Conservation (phyloP, 1,284 basidiomycete genomes). For the Cutaneotrichosporon arboriforme region DNA sequence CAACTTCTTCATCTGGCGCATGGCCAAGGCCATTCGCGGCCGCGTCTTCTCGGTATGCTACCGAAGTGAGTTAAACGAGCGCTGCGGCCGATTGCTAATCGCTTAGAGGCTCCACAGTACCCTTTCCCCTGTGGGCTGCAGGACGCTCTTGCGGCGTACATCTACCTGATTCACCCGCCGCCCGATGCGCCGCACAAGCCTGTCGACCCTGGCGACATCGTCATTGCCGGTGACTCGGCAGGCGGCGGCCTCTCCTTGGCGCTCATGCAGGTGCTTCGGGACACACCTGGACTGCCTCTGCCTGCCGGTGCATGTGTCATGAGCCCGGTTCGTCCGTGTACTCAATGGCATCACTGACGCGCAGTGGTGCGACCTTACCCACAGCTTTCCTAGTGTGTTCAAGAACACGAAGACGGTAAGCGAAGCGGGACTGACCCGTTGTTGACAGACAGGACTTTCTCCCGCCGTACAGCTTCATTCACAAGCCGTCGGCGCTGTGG, state of each 20-base stretch:
- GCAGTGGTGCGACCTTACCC: slow-evolving; percentile 70
- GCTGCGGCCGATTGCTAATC: background rate
- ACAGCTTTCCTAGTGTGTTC: slow-evolving; percentile 82
- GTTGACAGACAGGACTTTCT: slow-evolving; percentile 60
- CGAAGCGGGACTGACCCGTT: slow-evolving; percentile 1
- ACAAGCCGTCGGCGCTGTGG: slow-evolving; percentile 82
- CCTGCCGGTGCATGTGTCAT: slow-evolving; percentile 82
- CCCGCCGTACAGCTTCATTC: slow-evolving; percentile 49
- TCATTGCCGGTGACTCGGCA: slow-evolving; percentile 84
- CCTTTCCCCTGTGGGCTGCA: slow-evolving; percentile 94
- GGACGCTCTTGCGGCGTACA: slow-evolving; percentile 75
- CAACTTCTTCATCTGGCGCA: slow-evolving; percentile 73
- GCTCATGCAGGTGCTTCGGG: slow-evolving; percentile 85
- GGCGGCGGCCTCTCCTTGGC: slow-evolving; percentile 84
- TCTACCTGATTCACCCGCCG: slow-evolving; percentile 68
- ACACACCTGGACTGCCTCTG: slow-evolving; percentile 64
- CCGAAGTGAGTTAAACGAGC: slow-evolving; percentile 48
- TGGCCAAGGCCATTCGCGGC: slow-evolving; percentile 83
- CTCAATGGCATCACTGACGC: background rate
- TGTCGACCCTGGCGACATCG: slow-evolving; percentile 74
- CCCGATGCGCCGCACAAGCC: slow-evolving; percentile 64
- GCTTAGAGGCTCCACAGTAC: slow-evolving; percentile 71
- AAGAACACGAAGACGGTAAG: slow-evolving; percentile 73
- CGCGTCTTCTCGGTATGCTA: slow-evolving; percentile 87
- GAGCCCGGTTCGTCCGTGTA: slow-evolving; percentile 55